A percentile compares a stretch with the other conserved stretches of the same genome.
These are phyloP conservation scores for Adansonia grandidieri DNA, from an alignment of 441 rosid genomes.

Conservation along the genomic window DNA sequence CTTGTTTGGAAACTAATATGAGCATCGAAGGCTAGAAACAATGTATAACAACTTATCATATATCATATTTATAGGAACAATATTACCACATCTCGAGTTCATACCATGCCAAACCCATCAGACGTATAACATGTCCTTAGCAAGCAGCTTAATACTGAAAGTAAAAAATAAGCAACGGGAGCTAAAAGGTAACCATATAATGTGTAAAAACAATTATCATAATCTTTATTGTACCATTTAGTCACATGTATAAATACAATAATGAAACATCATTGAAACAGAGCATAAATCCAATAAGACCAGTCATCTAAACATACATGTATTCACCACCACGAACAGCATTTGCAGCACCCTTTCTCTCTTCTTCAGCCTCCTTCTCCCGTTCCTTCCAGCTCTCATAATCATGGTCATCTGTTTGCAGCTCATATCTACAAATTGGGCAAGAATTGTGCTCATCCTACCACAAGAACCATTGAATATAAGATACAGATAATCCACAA, in stretches of 20 bases:
- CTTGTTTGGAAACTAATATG: neutral
- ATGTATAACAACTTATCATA: neutral
- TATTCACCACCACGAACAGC: conserved; percentile 88
- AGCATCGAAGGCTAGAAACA: neutral
- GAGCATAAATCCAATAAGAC: neutral
- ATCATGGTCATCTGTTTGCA: conserved; percentile 83
- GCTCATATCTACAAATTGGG: conserved; percentile 88
- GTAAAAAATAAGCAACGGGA: neutral
- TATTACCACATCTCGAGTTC: neutral
- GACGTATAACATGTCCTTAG: neutral
- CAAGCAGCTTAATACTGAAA: neutral
- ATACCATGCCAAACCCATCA: neutral
- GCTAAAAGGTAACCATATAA: conserved; percentile 5
- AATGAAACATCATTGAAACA: conserved; percentile 2
- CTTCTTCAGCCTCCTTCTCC: conserved; percentile 89
- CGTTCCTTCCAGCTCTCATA: conserved; percentile 92
- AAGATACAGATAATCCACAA: neutral
- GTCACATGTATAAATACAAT: conserved; percentile 18
- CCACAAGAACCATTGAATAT: conserved; percentile 21
- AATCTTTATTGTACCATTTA: conserved; percentile 6
- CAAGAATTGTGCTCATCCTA: conserved; percentile 96
- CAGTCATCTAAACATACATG: conserved; percentile 67
- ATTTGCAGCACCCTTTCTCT: conserved; percentile 87
- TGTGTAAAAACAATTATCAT: neutral
- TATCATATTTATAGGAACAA: neutral